These are phyloP conservation scores for Colletotrichum godetiae DNA, from an alignment of 2,329 filamentous ascomycete genomes.

Conservation along the genomic window DNA sequence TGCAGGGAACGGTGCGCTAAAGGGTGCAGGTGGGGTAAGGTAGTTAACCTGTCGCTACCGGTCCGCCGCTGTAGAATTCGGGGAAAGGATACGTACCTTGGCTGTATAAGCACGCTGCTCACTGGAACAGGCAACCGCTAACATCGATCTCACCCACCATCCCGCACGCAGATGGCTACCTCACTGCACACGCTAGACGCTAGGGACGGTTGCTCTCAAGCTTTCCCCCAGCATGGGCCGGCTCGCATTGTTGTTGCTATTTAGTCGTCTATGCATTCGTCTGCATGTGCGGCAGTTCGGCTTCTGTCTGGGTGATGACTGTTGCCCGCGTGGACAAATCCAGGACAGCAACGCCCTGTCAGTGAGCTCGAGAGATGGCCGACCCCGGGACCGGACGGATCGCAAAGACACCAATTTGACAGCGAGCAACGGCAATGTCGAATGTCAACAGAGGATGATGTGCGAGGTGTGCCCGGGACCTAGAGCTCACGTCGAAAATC, in stretches of 20 bases:
- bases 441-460: not conserved
- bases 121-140: not conserved
- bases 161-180: not conserved
- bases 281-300: slow-evolving; percentile 9
- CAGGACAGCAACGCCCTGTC: not conserved
- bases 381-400: not conserved
- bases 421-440: not conserved
- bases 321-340: slow-evolving; percentile 6
- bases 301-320: slow-evolving; percentile 1
- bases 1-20: slow-evolving; percentile 17
- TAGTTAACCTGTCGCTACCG: not conserved
- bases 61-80: not conserved
- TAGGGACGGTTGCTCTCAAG: not conserved
- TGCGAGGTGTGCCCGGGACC: not conserved
- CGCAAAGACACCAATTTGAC: not conserved
- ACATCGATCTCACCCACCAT: not conserved
- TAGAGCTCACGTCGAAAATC: not conserved
- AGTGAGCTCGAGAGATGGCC: not conserved
- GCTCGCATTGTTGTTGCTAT: slow-evolving; percentile 1
- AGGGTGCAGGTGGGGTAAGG: not conserved
- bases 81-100: not conserved
- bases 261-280: not conserved
- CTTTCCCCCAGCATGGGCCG: not conserved
- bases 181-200: not conserved
- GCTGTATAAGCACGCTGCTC: no score